Evolutionary conservation across 495 filamentous ascomycete genomes (phyloP), one percentile per base, ranked within the genome.

Genomic region (Entonaema liquescens): DNA sequence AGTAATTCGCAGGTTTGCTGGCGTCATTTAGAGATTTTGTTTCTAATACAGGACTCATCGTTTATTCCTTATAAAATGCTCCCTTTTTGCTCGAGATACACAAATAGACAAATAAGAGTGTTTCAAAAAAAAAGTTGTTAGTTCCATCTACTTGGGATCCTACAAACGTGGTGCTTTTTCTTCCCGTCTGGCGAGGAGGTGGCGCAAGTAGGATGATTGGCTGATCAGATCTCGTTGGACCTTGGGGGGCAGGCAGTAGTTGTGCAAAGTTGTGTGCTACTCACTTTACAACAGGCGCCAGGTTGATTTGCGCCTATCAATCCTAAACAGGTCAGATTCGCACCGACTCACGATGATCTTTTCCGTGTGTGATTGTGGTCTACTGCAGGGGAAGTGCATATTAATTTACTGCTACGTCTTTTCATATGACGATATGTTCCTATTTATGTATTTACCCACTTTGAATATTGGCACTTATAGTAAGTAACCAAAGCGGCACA

Each of bases 91-190:
- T 47, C 3, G 17, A 12, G 17, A 21, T 47, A 47, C 42, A 47
- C 42, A 47, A 47, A 47, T 47, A 47, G 42, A 47, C 8, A 23
- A 47, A 47, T 47, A 23, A 25, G 40, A 62, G 31, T 49, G 68
- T 70, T 65, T 70, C 68, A 65, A 38, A 23, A 52, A 50, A 17
- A 56, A n/a, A n/a, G n/a, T n/a, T n/a, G 56, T 29, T 36, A 17
- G 56, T 40, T 61, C 50, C 50, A 23, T 53, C 28, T 70, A 31
- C 21, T 57, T 38, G 28, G 40, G 21, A 61, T 64, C 68, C 50
- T 66, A 28, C 12, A 23, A 21, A 47, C 2, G 4, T 47, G 8
- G 19, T 47, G 42, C 17, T 21, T 47, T 11, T 47, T 40, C 23
- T 12, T 11, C 42, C 42, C 42, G 42, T 47, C 42, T 47, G 19